Conservation (phyloP, 2,329 filamentous ascomycete species). For the Chaetothyriales sp. region DNA sequence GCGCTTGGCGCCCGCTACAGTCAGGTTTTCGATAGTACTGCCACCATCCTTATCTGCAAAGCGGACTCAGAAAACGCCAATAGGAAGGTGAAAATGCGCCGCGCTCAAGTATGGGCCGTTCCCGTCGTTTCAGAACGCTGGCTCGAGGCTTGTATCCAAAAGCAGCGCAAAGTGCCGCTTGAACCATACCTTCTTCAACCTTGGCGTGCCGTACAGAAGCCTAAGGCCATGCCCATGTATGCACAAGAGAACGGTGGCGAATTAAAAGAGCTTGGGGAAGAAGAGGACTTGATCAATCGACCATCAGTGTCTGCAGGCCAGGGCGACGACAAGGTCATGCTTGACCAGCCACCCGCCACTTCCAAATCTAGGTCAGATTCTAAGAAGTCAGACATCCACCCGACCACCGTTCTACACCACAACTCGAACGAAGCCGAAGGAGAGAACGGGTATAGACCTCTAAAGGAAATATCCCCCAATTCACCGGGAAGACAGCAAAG, state of each 20-base stretch:
- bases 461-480: constrained; percentile 22
- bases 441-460: constrained; percentile 12
- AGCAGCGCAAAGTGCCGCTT: constrained; percentile 24
- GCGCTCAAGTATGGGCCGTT: constrained; percentile 60
- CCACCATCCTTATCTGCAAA: constrained; percentile 67
- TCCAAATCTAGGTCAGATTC: neutral
- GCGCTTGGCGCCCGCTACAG: constrained; percentile 70
- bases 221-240: neutral
- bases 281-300: neutral
- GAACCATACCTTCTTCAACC: constrained; percentile 5
- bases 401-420: neutral
- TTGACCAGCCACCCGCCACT: neutral
- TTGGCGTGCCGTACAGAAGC: constrained; percentile 1
- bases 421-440: constrained; percentile 2
- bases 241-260: constrained; percentile 3
- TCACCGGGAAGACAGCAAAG: constrained; percentile 14
- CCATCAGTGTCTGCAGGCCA: neutral
- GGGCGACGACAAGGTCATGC: neutral
- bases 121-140: constrained; percentile 71
- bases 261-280: constrained; percentile 2
- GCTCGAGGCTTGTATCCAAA: constrained; percentile 67
- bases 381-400: neutral
- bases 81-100: constrained; percentile 62
- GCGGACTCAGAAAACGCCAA: constrained; percentile 25
- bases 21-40: constrained; percentile 57